Conservation (phyloP, 352 stramenopile species). For the Phytophthora pluvialis region DNA sequence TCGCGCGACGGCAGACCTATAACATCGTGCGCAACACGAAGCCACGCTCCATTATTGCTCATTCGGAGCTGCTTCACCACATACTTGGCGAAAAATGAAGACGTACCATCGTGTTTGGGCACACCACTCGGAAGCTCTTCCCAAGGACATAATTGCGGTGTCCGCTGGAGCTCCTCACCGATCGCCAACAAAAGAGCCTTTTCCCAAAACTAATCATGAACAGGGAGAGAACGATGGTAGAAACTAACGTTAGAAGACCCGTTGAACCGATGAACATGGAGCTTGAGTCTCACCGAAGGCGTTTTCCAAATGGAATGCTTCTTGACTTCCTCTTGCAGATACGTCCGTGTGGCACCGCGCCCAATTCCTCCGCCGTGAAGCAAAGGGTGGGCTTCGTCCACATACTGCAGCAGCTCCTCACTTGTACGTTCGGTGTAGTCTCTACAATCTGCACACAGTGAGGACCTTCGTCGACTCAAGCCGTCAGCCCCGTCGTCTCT, state of each 20-base stretch:
- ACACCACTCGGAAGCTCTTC: constrained; percentile 74
- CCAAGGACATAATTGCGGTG: constrained; percentile 75
- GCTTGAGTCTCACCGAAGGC: constrained; percentile 48
- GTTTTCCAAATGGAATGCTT: constrained; percentile 87
- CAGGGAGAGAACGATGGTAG: background rate
- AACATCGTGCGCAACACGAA: constrained; percentile 11
- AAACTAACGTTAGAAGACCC: background rate
- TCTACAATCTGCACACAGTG: constrained; percentile 30
- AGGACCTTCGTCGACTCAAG: constrained; percentile 20
- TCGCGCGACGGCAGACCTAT: constrained; percentile 67
- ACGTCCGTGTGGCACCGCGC: constrained; percentile 65
- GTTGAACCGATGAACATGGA: background rate
- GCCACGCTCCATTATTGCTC: constrained; percentile 8
- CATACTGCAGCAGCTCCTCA: constrained; percentile 43
- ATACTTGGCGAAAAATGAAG: background rate
- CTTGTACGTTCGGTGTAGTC: constrained; percentile 38
- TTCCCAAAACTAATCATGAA: constrained; percentile 75
- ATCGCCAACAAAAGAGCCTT: constrained; percentile 85
- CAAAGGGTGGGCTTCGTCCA: constrained; percentile 40
- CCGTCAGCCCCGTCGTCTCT: constrained; percentile 15
- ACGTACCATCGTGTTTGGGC: constrained; percentile 55
- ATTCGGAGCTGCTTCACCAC: background rate
- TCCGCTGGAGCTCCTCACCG: constrained; percentile 83
- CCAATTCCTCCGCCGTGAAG: constrained; percentile 44
- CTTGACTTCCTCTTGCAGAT: constrained; percentile 87